phyloP scores from a whole-genome alignment of 2,329 filamentous ascomycete species.

The Pseudogymnoascus sp. region DNA sequence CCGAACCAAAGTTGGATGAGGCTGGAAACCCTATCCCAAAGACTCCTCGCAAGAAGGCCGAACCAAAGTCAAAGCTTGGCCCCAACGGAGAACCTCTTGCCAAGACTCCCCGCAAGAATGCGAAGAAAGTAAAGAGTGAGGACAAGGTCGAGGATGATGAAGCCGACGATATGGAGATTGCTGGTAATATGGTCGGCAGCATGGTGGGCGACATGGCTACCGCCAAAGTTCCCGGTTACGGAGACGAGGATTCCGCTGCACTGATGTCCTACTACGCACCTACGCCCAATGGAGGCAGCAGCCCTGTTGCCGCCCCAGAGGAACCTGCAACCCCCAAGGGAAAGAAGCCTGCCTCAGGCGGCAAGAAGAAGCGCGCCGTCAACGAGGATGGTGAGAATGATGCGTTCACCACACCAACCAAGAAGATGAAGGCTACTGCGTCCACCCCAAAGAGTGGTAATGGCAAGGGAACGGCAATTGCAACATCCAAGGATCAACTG shows the following conservation, averaged over 20 bases:
- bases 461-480: not conserved
- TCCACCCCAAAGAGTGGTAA: not conserved
- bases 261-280: not conserved
- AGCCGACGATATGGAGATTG: not conserved
- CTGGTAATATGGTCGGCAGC: not conserved
- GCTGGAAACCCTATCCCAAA: not conserved
- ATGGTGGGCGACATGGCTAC: not conserved
- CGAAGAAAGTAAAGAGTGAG: not conserved
- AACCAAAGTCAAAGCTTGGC: not conserved
- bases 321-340: not conserved
- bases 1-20: not conserved
- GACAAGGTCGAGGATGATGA: not conserved
- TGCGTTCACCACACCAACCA: not conserved
- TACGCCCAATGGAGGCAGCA: not conserved
- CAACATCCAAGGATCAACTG: not conserved
- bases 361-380: not conserved
- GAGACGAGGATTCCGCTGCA: not conserved
- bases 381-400: not conserved
- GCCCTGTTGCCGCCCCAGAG: not conserved
- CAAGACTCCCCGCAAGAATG: not conserved
- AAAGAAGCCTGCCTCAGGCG: not conserved
- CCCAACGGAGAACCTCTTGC: not conserved
- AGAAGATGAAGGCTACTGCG: not conserved
- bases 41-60: not conserved
- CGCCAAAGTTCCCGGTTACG: not conserved